These are phyloP conservation scores for Coniophora puteana DNA, from an alignment of 1,284 basidiomycete genomes.

Conservation along the genomic window DNA sequence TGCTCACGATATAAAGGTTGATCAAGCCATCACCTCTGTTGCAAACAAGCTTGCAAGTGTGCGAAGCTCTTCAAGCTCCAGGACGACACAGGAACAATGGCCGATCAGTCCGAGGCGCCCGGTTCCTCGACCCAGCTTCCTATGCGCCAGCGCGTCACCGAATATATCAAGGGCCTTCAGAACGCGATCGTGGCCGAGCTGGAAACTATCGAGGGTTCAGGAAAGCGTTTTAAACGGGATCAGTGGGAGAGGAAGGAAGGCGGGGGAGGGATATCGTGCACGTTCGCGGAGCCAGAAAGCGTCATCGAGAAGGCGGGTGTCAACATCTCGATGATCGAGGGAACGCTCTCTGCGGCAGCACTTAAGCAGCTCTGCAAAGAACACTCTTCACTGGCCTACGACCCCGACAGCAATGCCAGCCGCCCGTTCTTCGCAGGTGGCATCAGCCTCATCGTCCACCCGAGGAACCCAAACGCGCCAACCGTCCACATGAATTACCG, in stretches of 20 bases:
- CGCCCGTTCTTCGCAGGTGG: constrained; percentile 92
- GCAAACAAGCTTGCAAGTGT: no score
- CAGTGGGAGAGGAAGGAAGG: constrained; percentile 81
- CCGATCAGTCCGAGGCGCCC: no score
- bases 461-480: constrained; percentile 84
- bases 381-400: constrained; percentile 69
- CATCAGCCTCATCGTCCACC: constrained; percentile 88
- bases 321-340: constrained; percentile 89
- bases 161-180: constrained; percentile 79
- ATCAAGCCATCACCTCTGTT: no score
- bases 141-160: constrained; percentile 79
- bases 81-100: no score
- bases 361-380: constrained; percentile 91
- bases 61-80: no score
- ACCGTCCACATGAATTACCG: constrained; percentile 95
- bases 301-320: constrained; percentile 93
- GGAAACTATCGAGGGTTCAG: constrained; percentile 68
- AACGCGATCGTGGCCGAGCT: constrained; percentile 77
- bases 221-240: constrained; percentile 77
- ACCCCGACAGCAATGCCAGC: constrained; percentile 48
- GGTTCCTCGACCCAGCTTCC: neutral
- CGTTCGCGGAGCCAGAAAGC: constrained; percentile 62
- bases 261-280: constrained; percentile 82
- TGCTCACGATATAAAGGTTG: no score
- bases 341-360: constrained; percentile 81